These are phyloP conservation scores for Yamadazyma takamatsuzukensis DNA, from an alignment of 805 yeast species.

Conservation along the genomic window DNA sequence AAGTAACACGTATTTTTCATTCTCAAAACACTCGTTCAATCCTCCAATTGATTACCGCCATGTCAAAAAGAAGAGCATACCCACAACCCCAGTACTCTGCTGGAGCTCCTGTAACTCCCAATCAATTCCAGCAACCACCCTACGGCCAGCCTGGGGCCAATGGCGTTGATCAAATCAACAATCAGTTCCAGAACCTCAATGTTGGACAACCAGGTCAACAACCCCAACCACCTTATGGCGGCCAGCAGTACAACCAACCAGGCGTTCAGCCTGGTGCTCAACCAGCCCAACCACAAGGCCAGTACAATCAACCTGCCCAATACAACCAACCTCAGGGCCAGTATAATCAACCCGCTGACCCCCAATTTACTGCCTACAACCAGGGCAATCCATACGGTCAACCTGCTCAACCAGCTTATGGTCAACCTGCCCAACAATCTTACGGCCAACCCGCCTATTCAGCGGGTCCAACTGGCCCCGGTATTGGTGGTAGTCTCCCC, in stretches of 20 bases:
- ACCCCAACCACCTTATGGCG: constrained; percentile 10
- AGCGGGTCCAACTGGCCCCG: constrained; percentile 7
- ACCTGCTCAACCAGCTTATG: constrained; percentile 6
- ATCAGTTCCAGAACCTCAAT: constrained; percentile 31
- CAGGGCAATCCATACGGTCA: constrained; percentile 9
- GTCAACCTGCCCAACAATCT: constrained; percentile 4
- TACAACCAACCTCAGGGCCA: background rate
- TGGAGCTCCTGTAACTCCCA: constrained; percentile 13
- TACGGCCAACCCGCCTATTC: constrained; percentile 15
- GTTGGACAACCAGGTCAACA: constrained; percentile 14
- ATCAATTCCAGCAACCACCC: constrained; percentile 13
- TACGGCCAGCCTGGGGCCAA: no score
- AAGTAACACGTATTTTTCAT: background rate
- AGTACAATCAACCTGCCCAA: background rate
- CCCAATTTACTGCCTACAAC: constrained; percentile 1
- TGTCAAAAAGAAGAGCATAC: constrained; percentile 42
- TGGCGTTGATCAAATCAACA: constrained; percentile 31
- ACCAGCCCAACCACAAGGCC: constrained; percentile 3
- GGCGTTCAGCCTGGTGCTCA: constrained; percentile 13
- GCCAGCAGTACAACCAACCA: constrained; percentile 10
- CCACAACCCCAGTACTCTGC: constrained; percentile 44
- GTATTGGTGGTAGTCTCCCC: constrained; percentile 25
- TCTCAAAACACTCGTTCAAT: no score
- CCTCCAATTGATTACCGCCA: no score
- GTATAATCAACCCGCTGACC: background rate